Percentiles rank a stretch among this genome's conserved stretches.
phyloP scores from a whole-genome alignment of 2,329 filamentous ascomycete genomes.

The Ophiostoma quercus region DNA sequence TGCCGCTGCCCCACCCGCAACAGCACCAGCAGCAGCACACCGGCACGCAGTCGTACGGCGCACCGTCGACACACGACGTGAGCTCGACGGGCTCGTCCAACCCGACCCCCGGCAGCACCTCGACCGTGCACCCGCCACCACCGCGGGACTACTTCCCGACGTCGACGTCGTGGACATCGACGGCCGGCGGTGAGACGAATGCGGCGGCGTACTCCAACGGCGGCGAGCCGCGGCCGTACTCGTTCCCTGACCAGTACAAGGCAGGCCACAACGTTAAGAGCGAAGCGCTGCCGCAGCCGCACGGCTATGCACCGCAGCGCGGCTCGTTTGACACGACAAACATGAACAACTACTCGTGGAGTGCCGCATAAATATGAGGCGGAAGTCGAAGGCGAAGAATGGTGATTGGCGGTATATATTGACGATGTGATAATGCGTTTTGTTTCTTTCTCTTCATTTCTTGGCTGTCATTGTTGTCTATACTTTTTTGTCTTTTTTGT shows the following conservation, averaged over 20 bases:
- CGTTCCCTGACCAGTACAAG: constrained; percentile 48
- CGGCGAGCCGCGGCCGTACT: constrained; percentile 44
- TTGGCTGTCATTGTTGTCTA: constrained; percentile 9
- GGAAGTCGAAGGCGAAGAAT: not conserved
- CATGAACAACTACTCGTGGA: constrained; percentile 56
- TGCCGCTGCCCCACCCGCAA: constrained; percentile 24
- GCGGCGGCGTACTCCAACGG: constrained; percentile 42
- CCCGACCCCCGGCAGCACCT: constrained; percentile 27
- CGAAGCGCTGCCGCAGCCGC: constrained; percentile 38
- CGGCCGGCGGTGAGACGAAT: constrained; percentile 42
- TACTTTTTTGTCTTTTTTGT: constrained; percentile 4
- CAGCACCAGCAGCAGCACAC: constrained; percentile 20
- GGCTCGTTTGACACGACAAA: constrained; percentile 43
- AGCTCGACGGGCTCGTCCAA: constrained; percentile 21
- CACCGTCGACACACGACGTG: constrained; percentile 15
- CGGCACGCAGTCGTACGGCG: constrained; percentile 20
- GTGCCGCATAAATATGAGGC: constrained; percentile 35
- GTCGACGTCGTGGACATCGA: constrained; percentile 48
- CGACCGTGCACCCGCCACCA: constrained; percentile 28
- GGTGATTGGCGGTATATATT: constrained; percentile 4
- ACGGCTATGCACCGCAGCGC: constrained; percentile 39
- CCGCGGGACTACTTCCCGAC: constrained; percentile 52
- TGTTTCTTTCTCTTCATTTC: not conserved
- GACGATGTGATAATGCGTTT: constrained; percentile 7
- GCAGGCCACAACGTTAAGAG: constrained; percentile 34